Evolutionary conservation across 2,329 filamentous ascomycete genomes (phyloP).

Genomic region (Allantophomopsis lycopodina): DNA sequence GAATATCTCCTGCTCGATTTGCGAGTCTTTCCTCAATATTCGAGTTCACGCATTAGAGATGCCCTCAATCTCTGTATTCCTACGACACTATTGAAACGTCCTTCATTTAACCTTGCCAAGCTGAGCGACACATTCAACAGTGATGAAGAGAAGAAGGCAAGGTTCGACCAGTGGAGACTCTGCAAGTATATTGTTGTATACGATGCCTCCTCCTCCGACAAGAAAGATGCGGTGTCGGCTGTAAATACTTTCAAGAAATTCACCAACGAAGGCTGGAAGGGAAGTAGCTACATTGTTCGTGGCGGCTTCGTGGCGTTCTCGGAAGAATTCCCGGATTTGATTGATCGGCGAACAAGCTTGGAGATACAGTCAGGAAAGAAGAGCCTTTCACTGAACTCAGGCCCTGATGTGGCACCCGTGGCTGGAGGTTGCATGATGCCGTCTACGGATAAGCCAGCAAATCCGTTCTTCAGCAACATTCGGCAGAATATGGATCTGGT

Average conservation of each 20-base stretch:
- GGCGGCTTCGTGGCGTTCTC: slow-evolving; percentile 73
- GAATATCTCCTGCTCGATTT: slow-evolving; percentile 63
- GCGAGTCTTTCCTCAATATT: slow-evolving; percentile 73
- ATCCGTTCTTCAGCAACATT: slow-evolving; percentile 93
- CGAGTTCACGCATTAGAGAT: slow-evolving; percentile 58
- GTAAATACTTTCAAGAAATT: slow-evolving; percentile 93
- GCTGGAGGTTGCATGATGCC: slow-evolving; percentile 83
- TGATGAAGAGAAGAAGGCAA: slow-evolving; percentile 46
- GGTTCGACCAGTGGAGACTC: slow-evolving; percentile 64
- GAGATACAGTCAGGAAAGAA: slow-evolving; percentile 24
- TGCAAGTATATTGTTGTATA: slow-evolving; percentile 76
- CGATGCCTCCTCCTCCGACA: slow-evolving; percentile 61
- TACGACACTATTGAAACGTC: slow-evolving; percentile 80
- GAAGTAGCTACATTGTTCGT: slow-evolving; percentile 59
- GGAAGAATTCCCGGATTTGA: slow-evolving; percentile 45
- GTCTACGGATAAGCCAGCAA: slow-evolving; percentile 48
- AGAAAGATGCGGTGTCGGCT: slow-evolving; percentile 68
- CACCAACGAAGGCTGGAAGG: slow-evolving; percentile 66
- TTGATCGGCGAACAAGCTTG: slow-evolving; percentile 35
- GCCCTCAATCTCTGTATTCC: slow-evolving; percentile 90
- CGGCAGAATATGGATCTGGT: slow-evolving; percentile 93
- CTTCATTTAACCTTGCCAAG: slow-evolving; percentile 81
- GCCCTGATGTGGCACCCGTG: slow-evolving; percentile 53
- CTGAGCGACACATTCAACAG: slow-evolving; percentile 75
- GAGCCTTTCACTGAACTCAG: slow-evolving; percentile 32